Conservation (phyloP, 345 rosid genomes). For the Euphorbia tirucalli region DNA sequence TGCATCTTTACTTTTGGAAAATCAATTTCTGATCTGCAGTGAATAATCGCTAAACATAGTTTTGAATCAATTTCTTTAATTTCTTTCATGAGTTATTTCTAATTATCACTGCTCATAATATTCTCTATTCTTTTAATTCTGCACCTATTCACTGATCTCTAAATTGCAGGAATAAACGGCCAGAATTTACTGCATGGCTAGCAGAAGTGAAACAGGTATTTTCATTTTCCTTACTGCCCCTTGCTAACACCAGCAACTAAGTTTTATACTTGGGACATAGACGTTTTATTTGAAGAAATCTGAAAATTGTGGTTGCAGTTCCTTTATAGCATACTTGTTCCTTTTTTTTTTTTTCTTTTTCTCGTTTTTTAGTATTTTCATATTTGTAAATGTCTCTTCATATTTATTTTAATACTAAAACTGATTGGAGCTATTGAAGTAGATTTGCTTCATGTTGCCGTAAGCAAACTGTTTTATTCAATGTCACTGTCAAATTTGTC, state of each 20-base stretch:
- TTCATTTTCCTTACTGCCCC: neutral
- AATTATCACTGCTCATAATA: neutral
- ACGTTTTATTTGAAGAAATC: too few relatives aligned
- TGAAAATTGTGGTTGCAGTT: too few relatives aligned
- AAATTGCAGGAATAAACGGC: conserved; percentile 79
- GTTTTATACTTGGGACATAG: neutral
- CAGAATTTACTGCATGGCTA: conserved; percentile 98
- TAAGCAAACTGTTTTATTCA: neutral
- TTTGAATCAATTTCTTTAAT: neutral
- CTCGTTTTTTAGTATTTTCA: neutral
- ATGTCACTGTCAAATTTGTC: neutral
- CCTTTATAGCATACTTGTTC: too few relatives aligned
- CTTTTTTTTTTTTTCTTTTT: too few relatives aligned
- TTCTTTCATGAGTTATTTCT: too few relatives aligned
- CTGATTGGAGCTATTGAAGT: neutral
- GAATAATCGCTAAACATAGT: neutral
- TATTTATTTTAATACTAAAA: neutral
- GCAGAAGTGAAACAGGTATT: conserved; percentile 86
- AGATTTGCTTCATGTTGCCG: neutral
- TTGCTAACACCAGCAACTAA: neutral
- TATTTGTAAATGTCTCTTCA: neutral
- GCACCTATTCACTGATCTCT: neutral
- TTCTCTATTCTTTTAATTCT: neutral
- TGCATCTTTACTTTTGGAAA: neutral
- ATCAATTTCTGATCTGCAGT: neutral